Percentiles rank a stretch among this genome's conserved stretches.
Evolutionary conservation across 208 protist species (phyloP).

Genomic region (Leptomonas pyrrhocoris): DNA sequence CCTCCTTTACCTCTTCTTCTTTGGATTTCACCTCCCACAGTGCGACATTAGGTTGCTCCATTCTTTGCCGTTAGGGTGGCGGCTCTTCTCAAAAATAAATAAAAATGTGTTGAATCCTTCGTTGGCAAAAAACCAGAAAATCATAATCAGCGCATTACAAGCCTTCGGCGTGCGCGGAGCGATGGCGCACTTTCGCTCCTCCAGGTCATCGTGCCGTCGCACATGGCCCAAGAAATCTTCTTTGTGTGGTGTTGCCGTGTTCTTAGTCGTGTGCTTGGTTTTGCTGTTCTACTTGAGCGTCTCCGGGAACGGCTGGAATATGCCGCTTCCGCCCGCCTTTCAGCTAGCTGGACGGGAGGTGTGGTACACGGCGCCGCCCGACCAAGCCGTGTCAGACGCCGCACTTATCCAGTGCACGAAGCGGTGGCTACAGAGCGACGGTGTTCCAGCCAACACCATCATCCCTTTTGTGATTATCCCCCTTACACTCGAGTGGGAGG

Average conservation of each 20-base stretch:
- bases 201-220: not conserved
- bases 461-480: conserved; percentile 24
- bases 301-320: not conserved
- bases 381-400: conserved; percentile 4
- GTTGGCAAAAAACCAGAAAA: too few species aligned
- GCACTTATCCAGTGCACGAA: conserved; percentile 9
- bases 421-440: conserved; percentile 22
- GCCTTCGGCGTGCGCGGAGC: not conserved
- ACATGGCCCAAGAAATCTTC: not conserved
- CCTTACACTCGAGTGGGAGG: conserved; percentile 15
- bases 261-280: not conserved
- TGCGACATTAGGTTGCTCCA: too few species aligned
- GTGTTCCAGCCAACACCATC: conserved; percentile 8
- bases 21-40: too few species aligned
- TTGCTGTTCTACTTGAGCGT: not conserved
- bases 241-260: not conserved
- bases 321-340: not conserved
- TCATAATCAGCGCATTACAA: too few species aligned
- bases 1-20: too few species aligned
- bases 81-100: too few species aligned
- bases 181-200: conserved; percentile 12
- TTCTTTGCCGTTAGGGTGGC: too few species aligned
- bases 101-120: too few species aligned
- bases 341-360: not conserved
- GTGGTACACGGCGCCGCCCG: conserved; percentile 7